phyloP scores from a whole-genome alignment of 805 yeast genomes.

The Metschnikowia shivogae region DNA sequence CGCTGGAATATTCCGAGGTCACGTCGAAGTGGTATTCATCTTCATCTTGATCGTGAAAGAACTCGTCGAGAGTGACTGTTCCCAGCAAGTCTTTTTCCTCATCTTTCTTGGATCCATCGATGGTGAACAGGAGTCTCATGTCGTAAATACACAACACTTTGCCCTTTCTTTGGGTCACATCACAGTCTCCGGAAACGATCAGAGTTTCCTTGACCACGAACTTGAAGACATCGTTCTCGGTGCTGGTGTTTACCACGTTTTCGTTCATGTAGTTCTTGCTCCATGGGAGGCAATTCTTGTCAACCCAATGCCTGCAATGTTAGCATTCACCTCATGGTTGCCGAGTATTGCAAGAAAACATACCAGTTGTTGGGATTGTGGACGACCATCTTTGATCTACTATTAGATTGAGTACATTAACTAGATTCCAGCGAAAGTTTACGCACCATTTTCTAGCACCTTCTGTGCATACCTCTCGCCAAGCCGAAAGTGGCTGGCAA shows the following conservation, averaged over 20 bases:
- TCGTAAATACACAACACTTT: slow-evolving; percentile 75
- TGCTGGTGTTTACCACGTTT: slow-evolving; percentile 29
- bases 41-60: slow-evolving; percentile 72
- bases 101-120: slow-evolving; percentile 33
- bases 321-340: slow-evolving; percentile 11
- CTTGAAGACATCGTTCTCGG: slow-evolving; percentile 23
- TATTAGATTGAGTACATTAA: neutral
- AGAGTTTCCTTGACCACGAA: slow-evolving; percentile 38
- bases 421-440: neutral
- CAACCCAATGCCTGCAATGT: slow-evolving; percentile 63
- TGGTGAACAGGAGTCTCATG: slow-evolving; percentile 47
- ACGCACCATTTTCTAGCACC: slow-evolving; percentile 4
- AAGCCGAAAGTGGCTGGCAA: neutral
- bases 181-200: slow-evolving; percentile 64
- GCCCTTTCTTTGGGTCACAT: slow-evolving; percentile 81
- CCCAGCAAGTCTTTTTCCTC: slow-evolving; percentile 40
- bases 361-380: slow-evolving; percentile 70
- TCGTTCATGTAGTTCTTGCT: slow-evolving; percentile 47
- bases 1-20: slow-evolving; percentile 34
- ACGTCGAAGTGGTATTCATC: slow-evolving; percentile 56
- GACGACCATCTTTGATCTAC: slow-evolving; percentile 47
- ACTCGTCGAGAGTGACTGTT: slow-evolving; percentile 55
- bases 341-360: slow-evolving; percentile 16
- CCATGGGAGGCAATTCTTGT: slow-evolving; percentile 65
- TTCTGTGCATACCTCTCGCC: slow-evolving; percentile 1